Evolutionary conservation across 495 filamentous ascomycete species (phyloP), one percentile per base, ranked within the genome.

Genomic region (Aspergillus bridgeri): DNA sequence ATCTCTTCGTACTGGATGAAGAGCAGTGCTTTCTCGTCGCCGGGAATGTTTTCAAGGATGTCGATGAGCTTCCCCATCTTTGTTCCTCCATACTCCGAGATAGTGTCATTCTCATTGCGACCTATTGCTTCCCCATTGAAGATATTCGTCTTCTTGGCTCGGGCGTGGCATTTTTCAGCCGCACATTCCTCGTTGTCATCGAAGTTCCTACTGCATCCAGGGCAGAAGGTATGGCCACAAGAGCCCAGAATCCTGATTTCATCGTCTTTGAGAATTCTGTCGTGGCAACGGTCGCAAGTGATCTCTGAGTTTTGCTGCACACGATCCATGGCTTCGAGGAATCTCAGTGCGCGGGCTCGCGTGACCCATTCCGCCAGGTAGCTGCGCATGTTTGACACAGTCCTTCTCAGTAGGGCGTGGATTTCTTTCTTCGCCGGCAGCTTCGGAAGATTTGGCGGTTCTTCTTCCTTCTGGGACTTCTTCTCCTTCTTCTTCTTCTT

Each of bases 171-270:
- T 44, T 63, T 65, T 7, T 38, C 1, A 3, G 71, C 61, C 6
- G 47, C 45, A 48, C 78, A 80, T 42, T 61, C 54, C 13, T 66
- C 63, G 11, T 62, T 52, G 42, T 61, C 23, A 1, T 48, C 44
- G 17, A 60, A 59, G 6, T 49, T 13, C 13, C 22, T 22, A 5
- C 65, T 56, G 42, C 81, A 84, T 5, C 29, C 38, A 29, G 65
- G 47, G 59, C 81, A 85, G 19, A 81, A 66, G 9, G 68, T 49
- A 48, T 85, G 83, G 2, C 83, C 83, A 57, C 83, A 86, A 18
- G 64, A 70, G 3, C 74, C 67, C 19, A 83, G 61, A 19, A 83
- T 56, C 25, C 59, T 65, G 9, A 79, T 48, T 0, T 68, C 52
- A 0, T 63, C 42, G 23, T 45, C 29, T 13, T 47, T 21, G 13